These are phyloP conservation scores for Sclerotinia minor DNA, from an alignment of 2,329 filamentous ascomycete genomes.

Conservation along the genomic window DNA sequence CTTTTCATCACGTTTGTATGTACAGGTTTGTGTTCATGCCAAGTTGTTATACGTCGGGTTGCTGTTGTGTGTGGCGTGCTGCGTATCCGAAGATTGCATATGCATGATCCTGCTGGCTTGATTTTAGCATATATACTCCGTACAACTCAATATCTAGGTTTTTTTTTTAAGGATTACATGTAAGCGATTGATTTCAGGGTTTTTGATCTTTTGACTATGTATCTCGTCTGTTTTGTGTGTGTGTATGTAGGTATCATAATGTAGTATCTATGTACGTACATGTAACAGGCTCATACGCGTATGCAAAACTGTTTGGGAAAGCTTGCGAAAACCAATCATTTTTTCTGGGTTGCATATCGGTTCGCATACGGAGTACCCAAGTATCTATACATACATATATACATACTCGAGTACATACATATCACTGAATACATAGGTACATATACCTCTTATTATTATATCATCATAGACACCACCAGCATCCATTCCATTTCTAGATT, in stretches of 20 bases:
- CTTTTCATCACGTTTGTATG: background rate
- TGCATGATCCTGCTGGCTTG: slow-evolving; percentile 12
- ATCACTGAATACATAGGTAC: background rate
- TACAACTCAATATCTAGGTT: background rate
- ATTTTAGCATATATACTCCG: background rate
- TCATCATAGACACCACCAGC: background rate
- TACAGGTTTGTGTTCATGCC: background rate
- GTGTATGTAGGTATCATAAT: too few relatives aligned
- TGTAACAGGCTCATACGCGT: slow-evolving; percentile 5
- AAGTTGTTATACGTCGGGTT: background rate
- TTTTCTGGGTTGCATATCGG: background rate
- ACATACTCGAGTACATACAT: background rate
- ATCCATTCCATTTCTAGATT: background rate
- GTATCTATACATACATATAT: background rate
- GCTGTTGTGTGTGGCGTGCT: background rate
- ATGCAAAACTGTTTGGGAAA: background rate
- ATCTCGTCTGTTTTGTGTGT: background rate
- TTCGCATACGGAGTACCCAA: too few relatives aligned
- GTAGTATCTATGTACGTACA: background rate
- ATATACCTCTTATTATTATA: background rate
- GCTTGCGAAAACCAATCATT: background rate
- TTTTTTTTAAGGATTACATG: too few relatives aligned
- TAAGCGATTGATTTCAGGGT: background rate
- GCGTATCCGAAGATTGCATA: slow-evolving; percentile 4
- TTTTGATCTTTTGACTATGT: background rate